Evolutionary conservation across 306 rosid species (phyloP), one percentile per base, ranked within the genome.

Genomic region (Inga leiocalycina): DNA sequence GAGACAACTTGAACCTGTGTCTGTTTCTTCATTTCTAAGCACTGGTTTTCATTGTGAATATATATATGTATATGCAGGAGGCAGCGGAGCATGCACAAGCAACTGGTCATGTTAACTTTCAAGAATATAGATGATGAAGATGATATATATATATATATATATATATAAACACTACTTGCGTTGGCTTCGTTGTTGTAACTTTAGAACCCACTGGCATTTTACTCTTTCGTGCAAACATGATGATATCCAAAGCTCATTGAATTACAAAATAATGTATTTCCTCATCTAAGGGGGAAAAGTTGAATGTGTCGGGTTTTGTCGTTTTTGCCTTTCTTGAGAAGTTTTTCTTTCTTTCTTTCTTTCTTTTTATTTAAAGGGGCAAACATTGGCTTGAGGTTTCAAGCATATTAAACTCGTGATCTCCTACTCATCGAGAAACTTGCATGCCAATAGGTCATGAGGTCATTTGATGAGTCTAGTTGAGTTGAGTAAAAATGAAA

Each of bases 41-140:
- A 16, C 68, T 79, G 22, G 5, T 62, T 45, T 61, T 79, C 46
- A 44, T 10, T 43, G 49, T 65, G 86, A 65, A 86, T 22, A 4
- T 4, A 35, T 70, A 41, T 51, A 19, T 49, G 16, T 70, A 41
- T 92, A 15, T 49, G 35, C 91, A 96, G 99, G 99, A 94, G 79
- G 99, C 99, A 24, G 84, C 56, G 37, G 98, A 96, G 90, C 99
- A 96, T 44, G 99, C 98, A 6, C 86, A 84, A 83, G 95, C 91
- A 3, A 96, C 99, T 0, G 97, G 99, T 75, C 99, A 94, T 89
- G 97, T 87, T 84, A 94, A 96, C 88, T 96, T 96, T 85, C 98
- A 94, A 79, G 99, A 96, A 78, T 94, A 92, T 75, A 90, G 94
- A 89, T 93, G 76, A 92, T 89, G 32, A 20, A n/a, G 22, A 17